Base-by-base conservation (phyloP, 805 yeast species). In the Soucietia sequanensis region DNA sequence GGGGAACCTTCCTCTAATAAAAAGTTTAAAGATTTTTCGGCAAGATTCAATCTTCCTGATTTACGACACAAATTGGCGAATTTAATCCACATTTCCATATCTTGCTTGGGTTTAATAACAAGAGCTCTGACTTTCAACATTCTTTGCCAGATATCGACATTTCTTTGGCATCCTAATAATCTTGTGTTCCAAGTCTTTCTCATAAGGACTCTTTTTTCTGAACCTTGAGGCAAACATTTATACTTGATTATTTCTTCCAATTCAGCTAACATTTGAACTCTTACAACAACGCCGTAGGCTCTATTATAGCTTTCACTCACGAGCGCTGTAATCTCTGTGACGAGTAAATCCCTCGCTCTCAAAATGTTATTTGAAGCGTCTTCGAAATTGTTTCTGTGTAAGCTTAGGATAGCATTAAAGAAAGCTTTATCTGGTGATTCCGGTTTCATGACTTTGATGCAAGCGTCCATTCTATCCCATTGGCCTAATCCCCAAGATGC, bases 81-180 rank as follows among this genome's bases (percentile, higher is more conserved):
- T 59, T 93, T 90, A 50, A 93, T 91, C 96, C 98, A 89, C 77
- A 90, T 87, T 35, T 86, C 93, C 93, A 90, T 84, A 55, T 93
- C 97, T 51, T 93, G 95, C 46, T 90, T 87, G 2, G 99, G 99
- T 44, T 84, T 83, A 29, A 93, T 85, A 10, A 93, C 98, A 30
- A 93, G 70, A 0, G 97, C 91, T 37, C 99, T 74, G 2, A 91
- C 96, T 56, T 90, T 86, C 41, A 93, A 72, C 79, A 93, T 82
- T 52, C 97, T 72, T 58, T 91, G 97, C 99, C 99, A 93, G n/a
- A 90, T 89, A 62, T 93, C 99, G 33, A 93, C 98, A 62, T 93
- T 93, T 48, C 93, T 75, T 62, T 93, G 99, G 54, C 97, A 89
- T 2, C 98, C 98, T 41, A 87, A 65, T 33, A 93, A 67, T 50